Evolutionary conservation across 176 grass and related monocot genomes (phyloP).

Genomic region (Carex pumila): DNA sequence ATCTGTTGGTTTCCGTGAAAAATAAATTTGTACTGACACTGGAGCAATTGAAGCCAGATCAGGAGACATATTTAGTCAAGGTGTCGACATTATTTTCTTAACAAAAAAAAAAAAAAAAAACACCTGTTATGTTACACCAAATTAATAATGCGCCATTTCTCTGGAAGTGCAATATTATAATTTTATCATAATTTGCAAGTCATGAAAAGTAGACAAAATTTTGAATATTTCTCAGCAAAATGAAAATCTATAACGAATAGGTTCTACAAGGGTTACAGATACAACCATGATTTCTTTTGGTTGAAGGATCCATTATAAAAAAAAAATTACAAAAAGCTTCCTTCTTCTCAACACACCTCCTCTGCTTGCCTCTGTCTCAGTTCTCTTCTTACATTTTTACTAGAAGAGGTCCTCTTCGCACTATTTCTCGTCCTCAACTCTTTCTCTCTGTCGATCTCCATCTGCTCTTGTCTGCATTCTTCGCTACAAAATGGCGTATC

Average conservation of each 20-base stretch:
- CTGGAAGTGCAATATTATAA: background rate
- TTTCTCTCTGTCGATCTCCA: conserved; percentile 39
- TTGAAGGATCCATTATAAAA: background rate
- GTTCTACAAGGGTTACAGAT: conserved; percentile 4
- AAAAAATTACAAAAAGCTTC: background rate
- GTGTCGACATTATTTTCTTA: background rate
- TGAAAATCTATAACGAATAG: background rate
- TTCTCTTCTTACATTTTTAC: conserved; percentile 1
- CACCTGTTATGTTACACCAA: background rate
- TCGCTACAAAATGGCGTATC: conserved; percentile 81
- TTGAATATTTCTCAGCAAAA: background rate
- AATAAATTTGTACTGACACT: background rate
- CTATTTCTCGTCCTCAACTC: background rate
- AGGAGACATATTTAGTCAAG: background rate
- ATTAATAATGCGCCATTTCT: background rate
- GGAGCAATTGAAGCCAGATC: background rate
- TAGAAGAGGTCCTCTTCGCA: background rate
- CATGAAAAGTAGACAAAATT: background rate
- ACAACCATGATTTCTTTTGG: background rate
- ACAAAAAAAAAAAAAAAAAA: background rate
- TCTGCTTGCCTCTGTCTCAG: conserved; percentile 14
- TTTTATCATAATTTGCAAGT: too few species aligned
- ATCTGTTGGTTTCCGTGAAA: background rate
- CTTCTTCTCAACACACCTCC: background rate
- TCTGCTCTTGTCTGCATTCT: conserved; percentile 61